phyloP scores from a whole-genome alignment of 2,329 filamentous ascomycete genomes.

The Arthroderma sp. region DNA sequence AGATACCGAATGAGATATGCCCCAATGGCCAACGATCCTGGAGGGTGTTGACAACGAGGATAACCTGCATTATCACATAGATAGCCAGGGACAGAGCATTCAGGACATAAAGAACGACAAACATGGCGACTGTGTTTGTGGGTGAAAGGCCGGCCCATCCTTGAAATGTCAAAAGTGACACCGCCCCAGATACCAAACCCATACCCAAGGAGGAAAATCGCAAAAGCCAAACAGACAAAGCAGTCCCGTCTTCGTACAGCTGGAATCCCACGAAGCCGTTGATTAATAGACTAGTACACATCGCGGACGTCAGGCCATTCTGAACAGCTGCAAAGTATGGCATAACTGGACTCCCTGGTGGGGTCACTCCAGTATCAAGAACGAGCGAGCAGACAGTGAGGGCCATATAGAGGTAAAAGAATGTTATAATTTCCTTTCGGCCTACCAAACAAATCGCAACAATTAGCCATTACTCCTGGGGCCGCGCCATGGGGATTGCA shows the following conservation, averaged over 20 bases:
- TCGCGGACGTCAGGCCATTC: constrained; percentile 68
- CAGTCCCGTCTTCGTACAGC: constrained; percentile 92
- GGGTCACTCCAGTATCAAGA: constrained; percentile 84
- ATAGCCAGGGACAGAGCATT: constrained; percentile 77
- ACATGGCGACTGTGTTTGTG: constrained; percentile 75
- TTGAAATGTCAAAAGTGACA: constrained; percentile 87
- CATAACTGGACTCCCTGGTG: constrained; percentile 66
- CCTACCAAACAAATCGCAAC: constrained; percentile 30
- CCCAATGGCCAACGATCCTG: constrained; percentile 93
- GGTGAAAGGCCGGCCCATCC: constrained; percentile 76
- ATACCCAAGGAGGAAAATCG: constrained; percentile 65
- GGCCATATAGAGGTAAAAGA: constrained; percentile 95
- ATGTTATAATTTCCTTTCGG: constrained; percentile 63
- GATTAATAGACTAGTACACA: constrained; percentile 81
- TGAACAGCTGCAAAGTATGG: constrained; percentile 88
- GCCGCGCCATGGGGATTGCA: constrained; percentile 9
- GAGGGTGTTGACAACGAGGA: constrained; percentile 78
- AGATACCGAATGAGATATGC: constrained; percentile 77
- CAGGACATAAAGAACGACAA: constrained; percentile 81
- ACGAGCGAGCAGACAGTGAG: constrained; percentile 79
- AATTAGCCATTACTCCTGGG: constrained; percentile 1
- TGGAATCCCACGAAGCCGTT: constrained; percentile 99
- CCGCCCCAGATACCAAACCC: constrained; percentile 75
- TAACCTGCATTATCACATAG: constrained; percentile 75
- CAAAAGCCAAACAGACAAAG: constrained; percentile 84